Base-by-base conservation (phyloP, 164 flowering plant genomes). In the Aristolochia fimbriata region DNA sequence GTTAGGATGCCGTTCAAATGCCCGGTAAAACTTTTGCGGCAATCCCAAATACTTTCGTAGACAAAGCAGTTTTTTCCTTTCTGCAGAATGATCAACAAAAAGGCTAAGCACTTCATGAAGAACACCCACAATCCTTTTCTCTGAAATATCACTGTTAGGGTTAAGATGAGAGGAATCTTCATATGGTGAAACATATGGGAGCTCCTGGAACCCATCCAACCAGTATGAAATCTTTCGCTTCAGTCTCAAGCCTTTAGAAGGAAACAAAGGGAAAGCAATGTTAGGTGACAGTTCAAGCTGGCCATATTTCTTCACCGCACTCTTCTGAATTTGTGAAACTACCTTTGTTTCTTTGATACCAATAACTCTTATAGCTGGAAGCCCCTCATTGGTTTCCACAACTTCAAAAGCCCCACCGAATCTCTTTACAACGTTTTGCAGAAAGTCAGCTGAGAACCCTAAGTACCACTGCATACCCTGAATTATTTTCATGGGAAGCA, bases 171-270 rank as follows among this genome's bases (percentile, higher is more conserved):
- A 73, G 55, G 62, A 79, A 60, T 92, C 86, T 51, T 80, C 86
- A 63, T 87, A 92, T 0, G 96, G 96, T 2, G 98, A 84, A 8
- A 81, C 74, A 62, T 87, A 88, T 0, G 95, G 96, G 64, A 89
- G 77, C 67, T 71, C 76, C 65, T 92, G 93, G 66, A 84, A 85
- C 67, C 74, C 88, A 16, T 73, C 73, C 33, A 88, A 57, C 96
- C 98, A 89, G 55, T 72, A 57, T 9, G 72, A 67, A 43, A 92
- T 87, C 78, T 88, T 84, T 62, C 58, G 79, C 73, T 80, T 89
- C 77, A 92, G 43, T 73, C 96, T 80, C 72, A 85, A 66, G 17
- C 96, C 91, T 69, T 78, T 82, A 0, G 96, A 80, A 14, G 93
- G 96, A 57, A 78, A 83, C 59, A 83, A 55, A 1, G 86, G 81